Evolutionary conservation across 1,284 basidiomycete species (phyloP).

Genomic region (Heliocybe sulcata): DNA sequence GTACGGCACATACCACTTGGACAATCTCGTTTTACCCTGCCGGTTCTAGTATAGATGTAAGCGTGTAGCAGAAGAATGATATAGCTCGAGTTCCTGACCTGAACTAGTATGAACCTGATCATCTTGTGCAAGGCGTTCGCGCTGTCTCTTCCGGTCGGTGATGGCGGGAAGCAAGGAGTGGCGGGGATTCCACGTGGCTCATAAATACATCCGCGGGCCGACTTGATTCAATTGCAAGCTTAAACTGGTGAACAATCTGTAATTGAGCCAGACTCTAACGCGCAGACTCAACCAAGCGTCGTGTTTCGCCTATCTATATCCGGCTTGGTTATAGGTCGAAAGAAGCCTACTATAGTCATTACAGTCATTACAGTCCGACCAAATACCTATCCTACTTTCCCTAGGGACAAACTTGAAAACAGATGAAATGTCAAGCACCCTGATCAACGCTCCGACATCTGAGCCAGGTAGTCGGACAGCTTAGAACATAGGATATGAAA

Average conservation of each 20-base stretch:
- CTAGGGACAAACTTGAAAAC: not conserved
- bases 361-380: not conserved
- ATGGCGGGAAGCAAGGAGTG: not conserved
- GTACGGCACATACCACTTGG: slow-evolving; percentile 96
- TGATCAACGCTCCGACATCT: slow-evolving; percentile 58
- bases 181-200: not conserved
- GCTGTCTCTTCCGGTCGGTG: not conserved
- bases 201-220: not conserved
- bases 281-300: too few relatives aligned
- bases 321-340: too few relatives aligned
- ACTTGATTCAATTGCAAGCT: too few relatives aligned
- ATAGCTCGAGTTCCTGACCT: slow-evolving; percentile 4
- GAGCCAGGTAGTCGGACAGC: slow-evolving; percentile 75
- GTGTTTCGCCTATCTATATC: too few relatives aligned
- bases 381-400: not conserved
- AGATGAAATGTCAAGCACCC: not conserved
- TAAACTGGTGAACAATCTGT: too few relatives aligned
- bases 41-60: slow-evolving; percentile 50
- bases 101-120: slow-evolving; percentile 11
- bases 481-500: slow-evolving; percentile 17
- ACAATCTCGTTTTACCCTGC: slow-evolving; percentile 94
- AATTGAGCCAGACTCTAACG: too few relatives aligned
- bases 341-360: not conserved
- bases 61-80: not conserved
- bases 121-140: not conserved